Conservation (phyloP, 495 filamentous ascomycete genomes). For the Collariella sp. region DNA sequence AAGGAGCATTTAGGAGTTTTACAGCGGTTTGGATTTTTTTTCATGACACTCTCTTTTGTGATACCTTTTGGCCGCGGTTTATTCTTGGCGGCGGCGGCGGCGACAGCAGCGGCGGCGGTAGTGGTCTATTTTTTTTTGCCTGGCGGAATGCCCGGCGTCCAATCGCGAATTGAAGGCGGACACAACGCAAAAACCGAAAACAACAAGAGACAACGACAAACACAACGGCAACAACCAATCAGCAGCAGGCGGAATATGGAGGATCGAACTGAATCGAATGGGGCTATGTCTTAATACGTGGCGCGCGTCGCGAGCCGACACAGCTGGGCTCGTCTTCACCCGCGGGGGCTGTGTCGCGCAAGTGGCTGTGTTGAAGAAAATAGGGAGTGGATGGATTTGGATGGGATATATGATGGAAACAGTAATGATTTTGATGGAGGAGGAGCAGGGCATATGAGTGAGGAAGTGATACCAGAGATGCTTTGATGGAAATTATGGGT, state of each 20-base stretch:
- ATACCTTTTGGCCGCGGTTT: slow-evolving; percentile 3
- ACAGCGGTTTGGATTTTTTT: slow-evolving; percentile 2
- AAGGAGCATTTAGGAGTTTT: slow-evolving; percentile 14
- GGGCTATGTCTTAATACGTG: too few species aligned
- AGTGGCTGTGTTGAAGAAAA: not conserved
- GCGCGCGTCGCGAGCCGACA: not conserved
- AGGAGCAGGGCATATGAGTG: not conserved
- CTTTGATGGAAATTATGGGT: not conserved
- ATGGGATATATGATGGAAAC: not conserved
- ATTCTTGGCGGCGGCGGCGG: too few species aligned
- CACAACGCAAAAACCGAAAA: slow-evolving; percentile 1
- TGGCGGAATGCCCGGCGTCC: slow-evolving; percentile 3
- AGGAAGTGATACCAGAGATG: not conserved
- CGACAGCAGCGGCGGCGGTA: not conserved
- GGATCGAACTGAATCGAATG: not conserved
- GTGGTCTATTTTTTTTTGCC: slow-evolving; percentile 2
- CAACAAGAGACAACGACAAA: not conserved
- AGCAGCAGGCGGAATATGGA: slow-evolving; percentile 3
- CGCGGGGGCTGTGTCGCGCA: not conserved
- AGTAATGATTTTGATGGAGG: not conserved
- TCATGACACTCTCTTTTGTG: slow-evolving; percentile 12
- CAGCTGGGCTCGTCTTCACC: not conserved
- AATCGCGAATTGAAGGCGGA: slow-evolving; percentile 5
- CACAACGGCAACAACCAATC: not conserved
- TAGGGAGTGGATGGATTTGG: not conserved